Percentiles rank a stretch among this genome's conserved stretches.
These are phyloP conservation scores for Pyrus bretschneideri DNA, from an alignment of 306 rosid species.

Conservation along the genomic window DNA sequence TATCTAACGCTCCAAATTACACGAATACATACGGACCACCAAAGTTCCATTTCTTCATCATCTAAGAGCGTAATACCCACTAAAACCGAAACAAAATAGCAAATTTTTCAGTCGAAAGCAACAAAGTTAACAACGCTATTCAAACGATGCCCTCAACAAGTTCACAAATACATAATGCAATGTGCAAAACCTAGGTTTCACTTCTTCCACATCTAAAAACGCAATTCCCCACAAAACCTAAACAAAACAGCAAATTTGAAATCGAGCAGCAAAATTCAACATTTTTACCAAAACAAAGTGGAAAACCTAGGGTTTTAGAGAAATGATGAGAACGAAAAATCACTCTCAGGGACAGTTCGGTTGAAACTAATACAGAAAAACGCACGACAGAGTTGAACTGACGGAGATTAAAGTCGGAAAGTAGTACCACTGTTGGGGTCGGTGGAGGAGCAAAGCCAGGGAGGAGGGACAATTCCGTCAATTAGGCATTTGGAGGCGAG, in stretches of 20 bases:
- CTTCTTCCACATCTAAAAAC: neutral
- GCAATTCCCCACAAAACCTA: neutral
- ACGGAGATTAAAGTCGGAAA: neutral
- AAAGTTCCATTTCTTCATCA: neutral
- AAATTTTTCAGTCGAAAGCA: neutral
- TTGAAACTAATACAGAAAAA: neutral
- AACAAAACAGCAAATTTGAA: neutral
- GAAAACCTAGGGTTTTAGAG: neutral
- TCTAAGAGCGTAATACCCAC: neutral
- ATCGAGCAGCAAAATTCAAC: neutral
- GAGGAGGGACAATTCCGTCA: constrained; percentile 72
- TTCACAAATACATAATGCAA: neutral
- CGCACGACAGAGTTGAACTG: neutral
- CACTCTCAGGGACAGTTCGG: neutral
- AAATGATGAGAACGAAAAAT: neutral
- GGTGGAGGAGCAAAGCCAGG: constrained; percentile 52
- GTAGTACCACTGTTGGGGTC: constrained; percentile 37
- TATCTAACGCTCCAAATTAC: neutral
- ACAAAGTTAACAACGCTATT: neutral
- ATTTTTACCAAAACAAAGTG: neutral
- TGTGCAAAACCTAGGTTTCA: neutral
- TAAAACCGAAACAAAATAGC: neutral
- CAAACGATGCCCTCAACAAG: neutral
- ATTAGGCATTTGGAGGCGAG: constrained; percentile 68
- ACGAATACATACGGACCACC: neutral